Percentiles rank a stretch among this genome's conserved stretches.
Evolutionary conservation across 2,329 filamentous ascomycete genomes (phyloP).

Genomic region (Trichoderma arundinaceum): DNA sequence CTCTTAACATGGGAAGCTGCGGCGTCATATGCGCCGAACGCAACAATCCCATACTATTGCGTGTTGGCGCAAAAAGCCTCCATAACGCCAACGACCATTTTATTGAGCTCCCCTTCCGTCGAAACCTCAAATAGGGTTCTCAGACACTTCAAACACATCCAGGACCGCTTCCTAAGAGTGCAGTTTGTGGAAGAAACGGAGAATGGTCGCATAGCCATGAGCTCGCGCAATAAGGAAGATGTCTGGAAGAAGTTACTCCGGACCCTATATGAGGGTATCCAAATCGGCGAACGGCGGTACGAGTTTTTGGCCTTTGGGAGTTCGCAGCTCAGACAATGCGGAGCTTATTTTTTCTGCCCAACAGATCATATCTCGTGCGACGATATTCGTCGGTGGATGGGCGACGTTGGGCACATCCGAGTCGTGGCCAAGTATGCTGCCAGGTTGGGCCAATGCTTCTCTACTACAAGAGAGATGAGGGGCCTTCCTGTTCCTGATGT

Average conservation of each 20-base stretch:
- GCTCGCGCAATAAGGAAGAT: slow-evolving; percentile 65
- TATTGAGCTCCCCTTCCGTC: slow-evolving; percentile 75
- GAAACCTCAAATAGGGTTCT: slow-evolving; percentile 90
- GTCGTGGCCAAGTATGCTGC: slow-evolving; percentile 90
- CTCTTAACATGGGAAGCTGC: slow-evolving; percentile 67
- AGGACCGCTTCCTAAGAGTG: slow-evolving; percentile 85
- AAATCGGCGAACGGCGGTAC: slow-evolving; percentile 80
- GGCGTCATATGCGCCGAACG: slow-evolving; percentile 52
- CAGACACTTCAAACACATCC: slow-evolving; percentile 68
- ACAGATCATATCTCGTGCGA: slow-evolving; percentile 70
- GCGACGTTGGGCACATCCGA: slow-evolving; percentile 78
- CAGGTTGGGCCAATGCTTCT: slow-evolving; percentile 92
- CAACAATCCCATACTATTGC: slow-evolving; percentile 72
- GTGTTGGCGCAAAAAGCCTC: slow-evolving; percentile 75
- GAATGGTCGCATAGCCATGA: slow-evolving; percentile 60
- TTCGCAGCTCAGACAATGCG: slow-evolving; percentile 90
- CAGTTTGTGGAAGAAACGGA: slow-evolving; percentile 84
- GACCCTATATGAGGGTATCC: slow-evolving; percentile 77
- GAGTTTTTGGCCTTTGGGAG: slow-evolving; percentile 94
- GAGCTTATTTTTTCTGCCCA: slow-evolving; percentile 90
- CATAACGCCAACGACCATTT: slow-evolving; percentile 83
- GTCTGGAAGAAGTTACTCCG: slow-evolving; percentile 76
- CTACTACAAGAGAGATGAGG: slow-evolving; percentile 79
- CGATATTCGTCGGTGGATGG: slow-evolving; percentile 85
- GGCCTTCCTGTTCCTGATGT: slow-evolving; percentile 65